These are phyloP conservation scores for Exophiala spinifera DNA, from an alignment of 2,329 filamentous ascomycete species.

Conservation along the genomic window DNA sequence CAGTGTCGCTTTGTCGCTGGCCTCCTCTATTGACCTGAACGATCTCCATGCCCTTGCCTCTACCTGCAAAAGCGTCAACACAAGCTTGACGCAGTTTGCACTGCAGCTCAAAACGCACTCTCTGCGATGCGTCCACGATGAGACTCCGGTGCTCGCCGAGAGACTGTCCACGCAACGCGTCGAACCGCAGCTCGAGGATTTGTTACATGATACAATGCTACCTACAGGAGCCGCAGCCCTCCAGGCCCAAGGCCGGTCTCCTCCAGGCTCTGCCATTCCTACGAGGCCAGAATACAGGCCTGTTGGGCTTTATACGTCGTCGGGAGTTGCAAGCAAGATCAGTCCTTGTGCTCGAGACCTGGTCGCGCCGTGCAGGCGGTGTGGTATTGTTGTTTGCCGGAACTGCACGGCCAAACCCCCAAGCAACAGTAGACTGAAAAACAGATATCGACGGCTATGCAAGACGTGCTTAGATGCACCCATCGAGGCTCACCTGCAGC, in stretches of 20 bases:
- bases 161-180: conserved; percentile 23
- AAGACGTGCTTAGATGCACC: conserved; percentile 70
- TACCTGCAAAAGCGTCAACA: conserved; percentile 76
- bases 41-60: conserved; percentile 78
- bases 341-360: conserved; percentile 81
- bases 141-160: conserved; percentile 39
- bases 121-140: conserved; percentile 75
- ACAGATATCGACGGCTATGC: conserved; percentile 79
- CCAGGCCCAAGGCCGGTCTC: conserved; percentile 25
- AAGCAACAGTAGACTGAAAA: conserved; percentile 61
- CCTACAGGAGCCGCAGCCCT: neutral
- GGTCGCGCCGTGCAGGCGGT: conserved; percentile 78
- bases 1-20: conserved; percentile 75
- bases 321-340: conserved; percentile 65
- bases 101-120: conserved; percentile 69
- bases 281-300: neutral
- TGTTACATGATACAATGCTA: neutral
- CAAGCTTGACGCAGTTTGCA: conserved; percentile 75
- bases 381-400: conserved; percentile 73
- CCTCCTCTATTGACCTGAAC: conserved; percentile 77
- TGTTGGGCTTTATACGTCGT: conserved; percentile 29
- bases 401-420: conserved; percentile 89
- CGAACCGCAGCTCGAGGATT: neutral
- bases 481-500: conserved; percentile 50
- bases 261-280: neutral